These are phyloP conservation scores for Xylariales sp. DNA, from an alignment of 2,329 filamentous ascomycete genomes.

Conservation along the genomic window DNA sequence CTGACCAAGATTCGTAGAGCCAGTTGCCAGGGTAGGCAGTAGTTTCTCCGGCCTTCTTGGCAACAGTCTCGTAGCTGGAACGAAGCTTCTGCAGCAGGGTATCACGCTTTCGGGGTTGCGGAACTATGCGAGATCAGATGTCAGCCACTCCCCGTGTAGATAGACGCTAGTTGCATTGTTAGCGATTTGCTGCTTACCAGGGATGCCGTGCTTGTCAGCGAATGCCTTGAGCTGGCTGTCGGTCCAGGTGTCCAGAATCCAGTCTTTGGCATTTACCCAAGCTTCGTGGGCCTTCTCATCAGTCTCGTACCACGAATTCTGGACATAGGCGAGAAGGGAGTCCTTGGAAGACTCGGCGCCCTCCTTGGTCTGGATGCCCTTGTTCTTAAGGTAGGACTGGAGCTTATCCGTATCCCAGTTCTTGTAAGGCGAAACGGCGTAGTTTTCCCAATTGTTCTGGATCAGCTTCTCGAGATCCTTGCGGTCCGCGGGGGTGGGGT, in stretches of 20 bases:
- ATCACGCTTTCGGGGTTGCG: constrained; percentile 83
- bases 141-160: neutral
- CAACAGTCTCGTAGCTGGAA: constrained; percentile 73
- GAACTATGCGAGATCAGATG: constrained; percentile 41
- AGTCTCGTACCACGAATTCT: constrained; percentile 71
- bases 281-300: constrained; percentile 71
- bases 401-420: constrained; percentile 71
- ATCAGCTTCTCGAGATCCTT: constrained; percentile 93
- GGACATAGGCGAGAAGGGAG: constrained; percentile 64
- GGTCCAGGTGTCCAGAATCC: constrained; percentile 94
- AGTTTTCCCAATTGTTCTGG: constrained; percentile 80
- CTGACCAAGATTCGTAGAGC: constrained; percentile 87
- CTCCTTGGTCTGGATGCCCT: constrained; percentile 66
- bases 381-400: constrained; percentile 61
- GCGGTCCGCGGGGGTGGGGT: constrained; percentile 85
- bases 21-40: constrained; percentile 88
- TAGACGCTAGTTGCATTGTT: too few relatives aligned
- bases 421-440: constrained; percentile 71
- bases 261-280: constrained; percentile 72
- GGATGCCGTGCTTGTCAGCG: constrained; percentile 81
- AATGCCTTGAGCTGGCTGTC: constrained; percentile 93
- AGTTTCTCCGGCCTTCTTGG: constrained; percentile 72
- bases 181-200: too few relatives aligned
- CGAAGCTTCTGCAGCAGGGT: constrained; percentile 73
- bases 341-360: constrained; percentile 66